Evolutionary conservation across 1,284 basidiomycete genomes (phyloP), one percentile per base, ranked within the genome.

Genomic region (Boletus hoseneyae): DNA sequence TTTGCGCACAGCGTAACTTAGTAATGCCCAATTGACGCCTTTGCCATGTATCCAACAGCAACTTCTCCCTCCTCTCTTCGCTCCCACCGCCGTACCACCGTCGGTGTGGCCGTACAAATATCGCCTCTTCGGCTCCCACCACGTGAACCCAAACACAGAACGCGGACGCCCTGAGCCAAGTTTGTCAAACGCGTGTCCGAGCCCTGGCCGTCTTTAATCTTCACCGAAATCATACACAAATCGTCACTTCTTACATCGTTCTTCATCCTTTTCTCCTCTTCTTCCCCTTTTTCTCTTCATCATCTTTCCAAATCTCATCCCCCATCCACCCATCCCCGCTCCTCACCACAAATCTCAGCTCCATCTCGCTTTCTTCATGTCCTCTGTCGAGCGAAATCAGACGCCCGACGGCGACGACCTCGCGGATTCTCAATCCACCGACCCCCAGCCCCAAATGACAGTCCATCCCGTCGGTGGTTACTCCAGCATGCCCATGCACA

Each of bases 401-500:
- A 70, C 65, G 49, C 67, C 65, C 52, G 68, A 66, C 58, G 62
- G 56, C 64, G 65, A 70, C 43, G 65, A 66, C 64, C 57, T 69
- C 51, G 40, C 65, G 45, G 69, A 70, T 54, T 36, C 62, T 7
- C 64, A 62, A 49, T 65, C 72, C 54, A 61, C 71, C 46, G 72
- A 74, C 65, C 66, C 74, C 48, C 75, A 77, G 54, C 72, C 77
- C 38, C 69, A 73, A 59, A 71, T 78, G 75, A 73, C 77, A 18
- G 70, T 77, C 42, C 77, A 78, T 51, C 71, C 80, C 50, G 71
- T 76, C 61, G 65, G 64, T 47, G 65, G 75, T 46, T 81, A 79
- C 65, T 73, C 76, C 33, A 69, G 68, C 58, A 70, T 79, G 69
- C 77, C 78, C 38, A 78, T 84, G 76, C 82, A 82, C 65, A 80